Conservation (phyloP, 371 early-diverging fungal genomes). For the Circinella minor region DNA sequence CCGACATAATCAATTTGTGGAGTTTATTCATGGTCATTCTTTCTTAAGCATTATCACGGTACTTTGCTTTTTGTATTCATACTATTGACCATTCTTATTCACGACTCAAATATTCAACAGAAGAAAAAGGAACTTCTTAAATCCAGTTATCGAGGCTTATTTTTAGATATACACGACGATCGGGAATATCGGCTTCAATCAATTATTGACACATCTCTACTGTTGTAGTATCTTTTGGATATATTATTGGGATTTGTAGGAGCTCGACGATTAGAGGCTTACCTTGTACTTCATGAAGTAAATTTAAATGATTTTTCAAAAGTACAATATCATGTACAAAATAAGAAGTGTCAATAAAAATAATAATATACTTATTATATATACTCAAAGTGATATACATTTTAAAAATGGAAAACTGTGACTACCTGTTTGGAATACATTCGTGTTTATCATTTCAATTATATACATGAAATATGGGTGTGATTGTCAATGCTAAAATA, state of each 20-base stretch:
- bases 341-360: no score
- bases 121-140: not conserved
- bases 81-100: not conserved
- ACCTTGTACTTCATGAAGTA: not conserved
- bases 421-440: no score
- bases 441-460: no score
- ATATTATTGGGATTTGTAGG: not conserved
- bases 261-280: not conserved
- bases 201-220: not conserved
- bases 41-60: not conserved
- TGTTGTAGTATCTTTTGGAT: not conserved
- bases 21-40: not conserved
- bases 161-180: slow-evolving; percentile 9
- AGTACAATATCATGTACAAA: no score
- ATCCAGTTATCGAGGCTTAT: not conserved
- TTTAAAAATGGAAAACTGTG: no score
- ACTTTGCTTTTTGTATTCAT: not conserved
- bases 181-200: not conserved
- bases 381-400: no score
- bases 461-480: no score
- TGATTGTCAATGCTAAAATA: no score
- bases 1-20: not conserved
- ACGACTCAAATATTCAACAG: not conserved
- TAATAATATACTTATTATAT: no score
- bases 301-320: not conserved